A percentile compares a stretch with the other conserved stretches of the same genome.
phyloP scores from a whole-genome alignment of 495 filamentous ascomycete species.

The Bathelium albidoporum region DNA sequence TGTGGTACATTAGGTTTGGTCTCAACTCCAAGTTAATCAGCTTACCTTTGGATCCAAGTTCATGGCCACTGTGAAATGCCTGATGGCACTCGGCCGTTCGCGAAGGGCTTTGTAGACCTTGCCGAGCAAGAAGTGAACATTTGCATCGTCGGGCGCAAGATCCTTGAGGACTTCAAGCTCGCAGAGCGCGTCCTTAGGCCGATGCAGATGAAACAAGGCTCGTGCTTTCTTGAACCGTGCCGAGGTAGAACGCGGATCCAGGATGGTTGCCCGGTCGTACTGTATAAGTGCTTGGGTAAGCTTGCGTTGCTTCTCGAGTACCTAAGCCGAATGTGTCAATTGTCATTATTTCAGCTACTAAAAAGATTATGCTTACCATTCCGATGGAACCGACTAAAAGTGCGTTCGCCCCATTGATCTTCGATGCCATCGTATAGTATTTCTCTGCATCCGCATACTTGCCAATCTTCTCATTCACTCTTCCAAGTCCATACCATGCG shows the following conservation, averaged over 20 bases:
- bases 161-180: constrained; percentile 81
- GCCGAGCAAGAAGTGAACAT: constrained; percentile 86
- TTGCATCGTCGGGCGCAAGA: constrained; percentile 85
- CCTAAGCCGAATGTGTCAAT: constrained; percentile 14
- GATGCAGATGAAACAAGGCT: constrained; percentile 66
- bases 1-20: not conserved
- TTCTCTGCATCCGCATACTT: constrained; percentile 82
- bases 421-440: constrained; percentile 76
- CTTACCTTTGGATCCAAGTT: constrained; percentile 93
- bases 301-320: constrained; percentile 79
- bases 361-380: constrained; percentile 33
- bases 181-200: constrained; percentile 55
- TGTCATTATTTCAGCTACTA: not conserved
- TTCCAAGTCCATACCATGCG: constrained; percentile 90
- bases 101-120: constrained; percentile 72
- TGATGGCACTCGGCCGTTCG: constrained; percentile 71
- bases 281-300: constrained; percentile 63
- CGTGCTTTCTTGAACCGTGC: constrained; percentile 88
- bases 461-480: constrained; percentile 88
- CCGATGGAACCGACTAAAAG: constrained; percentile 88
- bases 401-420: constrained; percentile 84
- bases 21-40: constrained; percentile 19
- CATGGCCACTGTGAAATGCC: constrained; percentile 85
- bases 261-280: constrained; percentile 66
- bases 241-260: constrained; percentile 71